Evolutionary conservation across 2,329 filamentous ascomycete genomes (phyloP).

Genomic region (Fusarium euwallaceae): DNA sequence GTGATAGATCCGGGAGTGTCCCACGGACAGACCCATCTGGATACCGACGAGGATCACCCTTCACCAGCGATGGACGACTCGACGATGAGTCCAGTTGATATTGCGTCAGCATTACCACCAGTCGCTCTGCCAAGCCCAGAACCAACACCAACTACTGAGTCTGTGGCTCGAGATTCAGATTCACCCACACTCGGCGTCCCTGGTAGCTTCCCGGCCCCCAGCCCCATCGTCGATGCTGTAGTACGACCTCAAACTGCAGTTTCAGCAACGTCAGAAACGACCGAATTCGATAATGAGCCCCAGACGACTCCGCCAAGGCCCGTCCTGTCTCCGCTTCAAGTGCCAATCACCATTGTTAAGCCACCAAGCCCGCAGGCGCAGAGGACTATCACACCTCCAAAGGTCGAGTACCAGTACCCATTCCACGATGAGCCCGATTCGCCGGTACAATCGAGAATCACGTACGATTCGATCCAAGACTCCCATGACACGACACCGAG

Average conservation of each 20-base stretch:
- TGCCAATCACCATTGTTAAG: slow-evolving; percentile 46
- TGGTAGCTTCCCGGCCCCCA: slow-evolving; percentile 68
- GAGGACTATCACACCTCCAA: slow-evolving; percentile 41
- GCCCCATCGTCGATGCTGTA: slow-evolving; percentile 56
- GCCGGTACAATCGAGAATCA: slow-evolving; percentile 24
- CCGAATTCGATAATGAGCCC: slow-evolving; percentile 80
- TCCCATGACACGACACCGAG: slow-evolving; percentile 32
- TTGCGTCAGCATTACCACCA: slow-evolving; percentile 43
- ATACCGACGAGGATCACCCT: slow-evolving; percentile 19
- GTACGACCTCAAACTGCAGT: slow-evolving; percentile 69
- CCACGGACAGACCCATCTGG: slow-evolving; percentile 19
- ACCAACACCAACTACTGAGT: slow-evolving; percentile 20
- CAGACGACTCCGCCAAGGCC: slow-evolving; percentile 69
- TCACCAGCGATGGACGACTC: slow-evolving; percentile 39
- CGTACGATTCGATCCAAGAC: slow-evolving; percentile 33
- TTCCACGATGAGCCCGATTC: slow-evolving; percentile 61
- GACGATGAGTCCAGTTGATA: slow-evolving; percentile 38
- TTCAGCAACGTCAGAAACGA: slow-evolving; percentile 71
- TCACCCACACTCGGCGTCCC: slow-evolving; percentile 78
- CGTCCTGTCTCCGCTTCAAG: slow-evolving; percentile 45
- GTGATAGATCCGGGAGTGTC: slow-evolving; percentile 26
- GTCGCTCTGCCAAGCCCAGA: slow-evolving; percentile 34
- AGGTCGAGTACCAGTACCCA: slow-evolving; percentile 63
- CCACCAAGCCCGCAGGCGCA: slow-evolving; percentile 48
- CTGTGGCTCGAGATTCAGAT: slow-evolving; percentile 56